These are phyloP conservation scores for Myxozyma kluyveri DNA, from an alignment of 805 yeast genomes.

Conservation along the genomic window DNA sequence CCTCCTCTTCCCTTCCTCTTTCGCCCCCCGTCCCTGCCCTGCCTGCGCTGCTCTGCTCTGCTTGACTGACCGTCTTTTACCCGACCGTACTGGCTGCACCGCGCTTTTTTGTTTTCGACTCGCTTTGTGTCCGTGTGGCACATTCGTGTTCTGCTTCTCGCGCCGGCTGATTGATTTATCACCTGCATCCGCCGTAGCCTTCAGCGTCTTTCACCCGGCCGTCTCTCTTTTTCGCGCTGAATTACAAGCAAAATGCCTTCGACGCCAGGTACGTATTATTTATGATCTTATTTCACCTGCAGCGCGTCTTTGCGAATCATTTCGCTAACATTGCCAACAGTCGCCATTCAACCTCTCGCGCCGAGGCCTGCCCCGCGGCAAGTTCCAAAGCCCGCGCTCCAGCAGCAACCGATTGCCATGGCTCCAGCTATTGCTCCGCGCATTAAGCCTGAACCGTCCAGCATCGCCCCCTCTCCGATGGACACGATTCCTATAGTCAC, in stretches of 20 bases:
- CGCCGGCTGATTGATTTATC: too few relatives aligned
- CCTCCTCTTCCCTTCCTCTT: too few relatives aligned
- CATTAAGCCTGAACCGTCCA: constrained; percentile 16
- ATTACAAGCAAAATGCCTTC: constrained; percentile 21
- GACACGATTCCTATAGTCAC: constrained; percentile 1
- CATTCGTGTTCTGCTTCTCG: too few relatives aligned
- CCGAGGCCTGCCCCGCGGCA: constrained; percentile 2
- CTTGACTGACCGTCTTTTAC: too few relatives aligned
- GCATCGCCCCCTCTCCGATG: constrained; percentile 10
- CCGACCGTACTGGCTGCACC: too few relatives aligned
- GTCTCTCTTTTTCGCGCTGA: too few relatives aligned
- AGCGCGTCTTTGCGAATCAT: neutral
- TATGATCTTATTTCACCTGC: too few relatives aligned
- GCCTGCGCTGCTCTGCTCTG: too few relatives aligned
- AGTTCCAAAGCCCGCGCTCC: constrained; percentile 1
- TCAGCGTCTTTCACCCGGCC: too few relatives aligned
- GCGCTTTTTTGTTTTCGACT: too few relatives aligned
- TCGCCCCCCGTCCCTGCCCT: neutral
- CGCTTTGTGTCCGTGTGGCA: too few relatives aligned
- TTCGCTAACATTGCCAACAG: neutral
- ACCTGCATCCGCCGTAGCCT: too few relatives aligned
- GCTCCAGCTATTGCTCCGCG: constrained; percentile 26
- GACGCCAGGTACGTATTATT: constrained; percentile 15
- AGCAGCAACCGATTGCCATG: constrained; percentile 3
- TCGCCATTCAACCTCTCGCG: constrained; percentile 23